Evolutionary conservation across 225 moss, liverwort and hornwort genomes (phyloP).

Genomic region (Physcomitrium patens): DNA sequence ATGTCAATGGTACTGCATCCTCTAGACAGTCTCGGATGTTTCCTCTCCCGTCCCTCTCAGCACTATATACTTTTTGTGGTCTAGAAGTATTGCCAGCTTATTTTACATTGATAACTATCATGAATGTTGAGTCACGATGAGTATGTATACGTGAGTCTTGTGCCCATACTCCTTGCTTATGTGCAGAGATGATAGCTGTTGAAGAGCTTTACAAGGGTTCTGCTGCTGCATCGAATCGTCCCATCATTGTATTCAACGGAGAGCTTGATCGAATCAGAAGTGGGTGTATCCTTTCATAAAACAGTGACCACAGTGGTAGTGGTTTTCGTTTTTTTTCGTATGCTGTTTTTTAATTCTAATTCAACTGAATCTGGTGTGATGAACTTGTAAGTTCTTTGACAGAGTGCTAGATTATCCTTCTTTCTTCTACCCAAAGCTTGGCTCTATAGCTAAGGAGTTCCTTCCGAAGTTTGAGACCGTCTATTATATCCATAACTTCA

Average conservation of each 20-base stretch:
- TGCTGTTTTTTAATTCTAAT: background rate
- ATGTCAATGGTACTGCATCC: constrained; percentile 77
- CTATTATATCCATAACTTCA: constrained; percentile 98
- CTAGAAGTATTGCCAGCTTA: background rate
- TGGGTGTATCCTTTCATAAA: constrained; percentile 58
- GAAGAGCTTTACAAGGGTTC: constrained; percentile 52
- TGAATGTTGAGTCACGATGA: background rate
- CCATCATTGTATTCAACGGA: constrained; percentile 65
- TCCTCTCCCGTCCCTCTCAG: background rate
- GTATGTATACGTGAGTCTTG: background rate
- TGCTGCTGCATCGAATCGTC: constrained; percentile 40
- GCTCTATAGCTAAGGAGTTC: constrained; percentile 78
- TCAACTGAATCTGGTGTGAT: background rate
- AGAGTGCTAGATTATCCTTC: constrained; percentile 55
- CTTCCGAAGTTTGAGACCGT: constrained; percentile 96
- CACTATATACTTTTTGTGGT: background rate
- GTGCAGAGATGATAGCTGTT: constrained; percentile 52
- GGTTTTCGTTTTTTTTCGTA: background rate
- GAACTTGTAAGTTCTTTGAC: background rate
- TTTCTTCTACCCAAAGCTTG: constrained; percentile 75
- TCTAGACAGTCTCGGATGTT: background rate
- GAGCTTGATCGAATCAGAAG: constrained; percentile 64
- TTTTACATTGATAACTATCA: too few species aligned
- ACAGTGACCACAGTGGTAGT: background rate
- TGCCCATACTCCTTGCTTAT: constrained; percentile 24